Evolutionary conservation across 345 rosid genomes (phyloP), one percentile per base, ranked within the genome.

Genomic region (Hibiscus syriacus): DNA sequence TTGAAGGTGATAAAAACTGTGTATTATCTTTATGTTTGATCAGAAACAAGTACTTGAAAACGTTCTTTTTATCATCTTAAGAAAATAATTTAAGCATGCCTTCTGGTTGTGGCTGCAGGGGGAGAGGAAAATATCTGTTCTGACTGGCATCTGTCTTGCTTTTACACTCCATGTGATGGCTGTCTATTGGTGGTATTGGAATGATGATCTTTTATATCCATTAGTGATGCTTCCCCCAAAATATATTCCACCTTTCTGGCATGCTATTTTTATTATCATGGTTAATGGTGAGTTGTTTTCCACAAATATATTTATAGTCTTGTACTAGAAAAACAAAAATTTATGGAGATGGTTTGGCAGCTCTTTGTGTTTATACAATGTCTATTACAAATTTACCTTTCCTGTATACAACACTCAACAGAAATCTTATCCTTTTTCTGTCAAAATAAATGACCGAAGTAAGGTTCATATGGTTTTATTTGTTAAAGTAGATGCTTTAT

Each of bases 241-340:
- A 72, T 80, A 90, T 70, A 89, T 95, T 50, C 98, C 99, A 61
- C 98, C 98, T 72, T 95, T 94, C 74, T 95, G 99, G 99, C 98
- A 95, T 75, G 95, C 97, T 57, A 80, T 90, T 74, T 95, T 95
- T 68, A 85, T 92, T 79, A 88, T 95, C 67, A 76, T 92, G 73
- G 96, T 92, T 71, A 95, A 95, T 80, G 99, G 99, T 95, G 69
- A 56, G 92, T 78, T 70, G 62, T 56, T 79, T 19, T 69, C 56
- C 32, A 13, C 76, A 39, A 64, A 71, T 66, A 11, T 43, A 27
- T 63, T 48, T 26, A 63, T 43, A 9, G 16, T 43, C 53, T 63
- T 25, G 14, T 63, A 13, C 53, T 63, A 43, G 22, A 22, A 26
- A 63, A 63, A 38, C 14, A 46, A 25, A 36, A 25, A 14, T 43